Percentiles rank a stretch among this genome's conserved stretches.
Evolutionary conservation across 2,329 filamentous ascomycete genomes (phyloP).

Genomic region (Fusarium graminum): DNA sequence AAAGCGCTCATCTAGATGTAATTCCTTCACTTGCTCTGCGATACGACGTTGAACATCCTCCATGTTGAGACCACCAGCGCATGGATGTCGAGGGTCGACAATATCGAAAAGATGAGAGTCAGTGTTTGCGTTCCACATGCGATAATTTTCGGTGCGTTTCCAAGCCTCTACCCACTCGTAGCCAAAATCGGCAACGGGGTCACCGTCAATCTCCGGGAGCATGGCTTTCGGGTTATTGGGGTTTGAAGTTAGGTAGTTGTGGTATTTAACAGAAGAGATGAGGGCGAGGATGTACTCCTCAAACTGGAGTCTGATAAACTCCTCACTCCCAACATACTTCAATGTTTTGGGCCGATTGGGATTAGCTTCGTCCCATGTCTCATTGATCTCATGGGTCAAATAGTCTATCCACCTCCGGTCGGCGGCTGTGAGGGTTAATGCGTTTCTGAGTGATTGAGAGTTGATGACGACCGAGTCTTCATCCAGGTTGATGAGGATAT

Average conservation of each 20-base stretch:
- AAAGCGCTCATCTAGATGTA: constrained; percentile 92
- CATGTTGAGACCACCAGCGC: constrained; percentile 90
- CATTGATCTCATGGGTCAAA: constrained; percentile 90
- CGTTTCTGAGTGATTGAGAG: constrained; percentile 80
- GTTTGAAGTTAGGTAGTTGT: constrained; percentile 76
- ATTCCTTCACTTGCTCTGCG: constrained; percentile 90
- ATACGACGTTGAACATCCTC: constrained; percentile 94
- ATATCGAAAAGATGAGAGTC: constrained; percentile 95
- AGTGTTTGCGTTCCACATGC: constrained; percentile 84
- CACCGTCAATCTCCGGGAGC: constrained; percentile 79
- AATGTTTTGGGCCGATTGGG: constrained; percentile 92
- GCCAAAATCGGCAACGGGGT: constrained; percentile 87
- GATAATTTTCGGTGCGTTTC: constrained; percentile 89
- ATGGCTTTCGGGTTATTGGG: constrained; percentile 76
- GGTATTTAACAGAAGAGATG: constrained; percentile 90
- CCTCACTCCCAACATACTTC: constrained; percentile 94
- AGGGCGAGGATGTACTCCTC: constrained; percentile 95
- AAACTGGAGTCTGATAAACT: constrained; percentile 96
- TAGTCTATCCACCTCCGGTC: constrained; percentile 98
- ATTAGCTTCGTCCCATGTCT: constrained; percentile 96
- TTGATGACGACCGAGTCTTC: constrained; percentile 87
- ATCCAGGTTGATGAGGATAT: constrained; percentile 96
- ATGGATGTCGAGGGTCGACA: constrained; percentile 92
- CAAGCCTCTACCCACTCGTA: constrained; percentile 88
- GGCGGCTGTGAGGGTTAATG: constrained; percentile 82